Conservation (phyloP, 768 basidiomycete species). For the Sistotremastrum suecicum region DNA sequence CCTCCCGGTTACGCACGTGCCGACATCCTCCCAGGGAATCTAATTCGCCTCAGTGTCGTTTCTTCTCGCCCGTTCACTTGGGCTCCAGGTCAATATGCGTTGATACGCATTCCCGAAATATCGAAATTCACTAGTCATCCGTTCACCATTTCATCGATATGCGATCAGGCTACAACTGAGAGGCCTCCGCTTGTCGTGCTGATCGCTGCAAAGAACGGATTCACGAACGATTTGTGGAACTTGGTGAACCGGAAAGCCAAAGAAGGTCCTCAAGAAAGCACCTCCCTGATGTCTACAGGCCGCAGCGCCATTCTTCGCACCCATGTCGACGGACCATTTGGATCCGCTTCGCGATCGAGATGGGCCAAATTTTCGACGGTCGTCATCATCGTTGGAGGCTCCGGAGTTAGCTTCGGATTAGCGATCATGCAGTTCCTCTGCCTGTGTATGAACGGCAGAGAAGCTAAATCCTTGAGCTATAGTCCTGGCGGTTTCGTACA, state of each 20-base stretch:
- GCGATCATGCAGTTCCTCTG: too few species aligned
- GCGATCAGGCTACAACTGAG: constrained; percentile 9
- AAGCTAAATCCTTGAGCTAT: too few species aligned
- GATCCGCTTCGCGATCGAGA: constrained; percentile 18
- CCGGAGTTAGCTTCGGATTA: constrained; percentile 21
- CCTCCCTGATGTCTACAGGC: background rate
- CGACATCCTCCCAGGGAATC: constrained; percentile 24
- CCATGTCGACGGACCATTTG: constrained; percentile 22
- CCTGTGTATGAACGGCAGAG: too few species aligned
- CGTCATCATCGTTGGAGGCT: constrained; percentile 25
- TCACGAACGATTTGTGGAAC: constrained; percentile 21
- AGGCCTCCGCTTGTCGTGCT: constrained; percentile 23
- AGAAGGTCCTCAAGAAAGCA: background rate
- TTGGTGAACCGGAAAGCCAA: constrained; percentile 9
- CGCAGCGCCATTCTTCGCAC: constrained; percentile 16
- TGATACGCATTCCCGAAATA: constrained; percentile 23
- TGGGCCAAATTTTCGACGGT: constrained; percentile 21
- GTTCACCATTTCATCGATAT: constrained; percentile 23
- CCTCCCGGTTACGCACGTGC: constrained; percentile 25
- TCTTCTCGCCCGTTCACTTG: constrained; percentile 18
- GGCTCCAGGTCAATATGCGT: constrained; percentile 25
- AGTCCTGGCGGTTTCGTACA: too few species aligned
- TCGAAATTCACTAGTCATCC: constrained; percentile 23
- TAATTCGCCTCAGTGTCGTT: constrained; percentile 23
- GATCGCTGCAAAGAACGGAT: constrained; percentile 24